phyloP scores from a whole-genome alignment of 352 stramenopile genomes.

The Globisporangium rhizosaccharum region DNA sequence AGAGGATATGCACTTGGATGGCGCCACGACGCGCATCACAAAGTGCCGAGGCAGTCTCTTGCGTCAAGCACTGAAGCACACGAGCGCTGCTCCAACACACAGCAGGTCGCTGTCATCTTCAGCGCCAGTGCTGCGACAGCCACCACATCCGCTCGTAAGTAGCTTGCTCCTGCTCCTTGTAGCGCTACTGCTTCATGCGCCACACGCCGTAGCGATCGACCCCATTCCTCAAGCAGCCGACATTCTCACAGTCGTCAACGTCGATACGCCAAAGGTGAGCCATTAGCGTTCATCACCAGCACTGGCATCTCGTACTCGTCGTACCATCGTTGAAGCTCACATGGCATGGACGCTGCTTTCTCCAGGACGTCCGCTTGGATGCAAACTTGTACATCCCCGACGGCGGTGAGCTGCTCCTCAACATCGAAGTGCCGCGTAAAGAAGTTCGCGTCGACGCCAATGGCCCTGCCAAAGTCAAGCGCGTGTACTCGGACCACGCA shows the following conservation, averaged over 20 bases:
- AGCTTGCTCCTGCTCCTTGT: neutral
- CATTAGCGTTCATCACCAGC: no score
- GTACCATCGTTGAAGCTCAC: neutral
- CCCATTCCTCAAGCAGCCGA: conserved; percentile 44
- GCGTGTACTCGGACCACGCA: conserved; percentile 49
- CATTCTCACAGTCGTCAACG: conserved; percentile 41
- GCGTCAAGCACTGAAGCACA: no score
- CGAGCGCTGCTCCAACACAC: no score
- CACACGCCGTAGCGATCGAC: conserved; percentile 22
- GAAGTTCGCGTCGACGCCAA: conserved; percentile 38
- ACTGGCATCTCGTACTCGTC: neutral
- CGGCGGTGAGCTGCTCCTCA: conserved; percentile 55
- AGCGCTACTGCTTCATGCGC: neutral
- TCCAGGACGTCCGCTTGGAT: conserved; percentile 50
- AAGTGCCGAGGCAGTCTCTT: no score
- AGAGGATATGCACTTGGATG: no score
- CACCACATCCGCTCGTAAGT: no score
- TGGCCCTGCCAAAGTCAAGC: conserved; percentile 54
- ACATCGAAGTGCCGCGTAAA: conserved; percentile 57
- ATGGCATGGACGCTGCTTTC: neutral
- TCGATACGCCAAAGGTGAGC: conserved; percentile 30
- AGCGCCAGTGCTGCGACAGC: no score
- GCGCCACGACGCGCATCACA: no score
- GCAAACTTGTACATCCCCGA: conserved; percentile 72
- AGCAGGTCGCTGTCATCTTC: no score